phyloP scores from a whole-genome alignment of 805 yeast genomes.

The Kluyveromyces nonfermentans region DNA sequence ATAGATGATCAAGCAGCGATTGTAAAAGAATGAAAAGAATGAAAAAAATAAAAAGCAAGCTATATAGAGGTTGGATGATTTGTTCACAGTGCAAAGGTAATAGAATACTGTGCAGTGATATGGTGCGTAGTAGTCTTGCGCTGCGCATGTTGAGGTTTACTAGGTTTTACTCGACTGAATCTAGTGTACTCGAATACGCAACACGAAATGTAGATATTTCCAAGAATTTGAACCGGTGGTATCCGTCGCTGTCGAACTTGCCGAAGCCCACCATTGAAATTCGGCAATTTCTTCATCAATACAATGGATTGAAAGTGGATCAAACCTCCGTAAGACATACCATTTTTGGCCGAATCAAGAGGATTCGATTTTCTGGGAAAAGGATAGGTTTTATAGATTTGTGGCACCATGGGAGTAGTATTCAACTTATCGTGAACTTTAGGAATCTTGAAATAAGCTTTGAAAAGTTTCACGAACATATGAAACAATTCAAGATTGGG shows the following conservation, averaged over 20 bases:
- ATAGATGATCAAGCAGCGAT: neutral
- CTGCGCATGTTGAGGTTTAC: neutral
- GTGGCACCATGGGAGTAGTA: constrained; percentile 2
- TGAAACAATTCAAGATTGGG: constrained; percentile 46
- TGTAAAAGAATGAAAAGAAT: too few relatives aligned
- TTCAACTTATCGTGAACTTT: constrained; percentile 22
- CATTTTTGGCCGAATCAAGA: constrained; percentile 21
- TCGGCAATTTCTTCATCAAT: constrained; percentile 8
- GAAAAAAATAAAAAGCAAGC: too few relatives aligned
- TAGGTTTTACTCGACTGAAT: constrained; percentile 6
- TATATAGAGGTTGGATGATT: too few relatives aligned
- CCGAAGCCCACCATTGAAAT: constrained; percentile 8
- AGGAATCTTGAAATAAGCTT: constrained; percentile 6
- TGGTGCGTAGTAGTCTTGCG: too few relatives aligned
- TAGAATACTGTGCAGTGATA: too few relatives aligned
- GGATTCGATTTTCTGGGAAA: constrained; percentile 25
- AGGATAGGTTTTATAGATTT: constrained; percentile 28
- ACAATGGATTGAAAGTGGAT: constrained; percentile 5
- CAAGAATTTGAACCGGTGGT: constrained; percentile 10
- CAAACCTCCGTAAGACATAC: constrained; percentile 2
- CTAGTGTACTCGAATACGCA: constrained; percentile 16
- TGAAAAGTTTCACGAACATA: constrained; percentile 8
- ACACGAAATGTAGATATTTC: constrained; percentile 14
- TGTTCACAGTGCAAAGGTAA: too few relatives aligned
- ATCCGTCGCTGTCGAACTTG: constrained; percentile 21